Evolutionary conservation across 768 basidiomycete species (phyloP).

Genomic region (Lactifluus subvellereus): DNA sequence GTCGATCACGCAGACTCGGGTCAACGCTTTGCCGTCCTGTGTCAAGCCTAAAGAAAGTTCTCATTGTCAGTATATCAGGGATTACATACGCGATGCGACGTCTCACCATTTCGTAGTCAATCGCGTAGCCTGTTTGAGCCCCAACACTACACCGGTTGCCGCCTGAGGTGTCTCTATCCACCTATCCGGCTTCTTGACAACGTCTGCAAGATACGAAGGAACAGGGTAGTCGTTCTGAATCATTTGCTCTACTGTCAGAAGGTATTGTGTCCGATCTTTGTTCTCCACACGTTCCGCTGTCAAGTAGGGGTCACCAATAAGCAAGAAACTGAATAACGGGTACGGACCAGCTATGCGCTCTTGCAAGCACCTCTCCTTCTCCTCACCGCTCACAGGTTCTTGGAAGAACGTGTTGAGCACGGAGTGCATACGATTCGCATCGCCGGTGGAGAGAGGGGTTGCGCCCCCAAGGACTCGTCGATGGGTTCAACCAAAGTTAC

Average conservation of each 20-base stretch:
- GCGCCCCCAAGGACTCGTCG: no score
- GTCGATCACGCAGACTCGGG: conserved; percentile 71
- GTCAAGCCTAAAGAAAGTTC: conserved; percentile 64
- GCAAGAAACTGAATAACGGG: no score
- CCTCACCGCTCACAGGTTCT: no score
- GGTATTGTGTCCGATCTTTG: no score
- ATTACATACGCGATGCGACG: background rate
- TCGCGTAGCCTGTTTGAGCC: conserved; percentile 57
- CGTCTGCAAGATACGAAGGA: conserved; percentile 76
- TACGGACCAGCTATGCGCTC: no score
- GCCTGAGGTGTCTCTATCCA: conserved; percentile 66
- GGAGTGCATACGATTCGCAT: no score
- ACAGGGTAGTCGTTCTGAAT: conserved; percentile 90
- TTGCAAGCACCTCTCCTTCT: no score
- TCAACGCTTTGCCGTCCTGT: conserved; percentile 84
- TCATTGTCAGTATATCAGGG: background rate
- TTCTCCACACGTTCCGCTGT: no score
- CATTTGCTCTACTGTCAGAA: conserved; percentile 84
- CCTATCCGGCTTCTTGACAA: conserved; percentile 55
- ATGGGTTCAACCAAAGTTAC: no score
- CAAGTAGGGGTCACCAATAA: no score
- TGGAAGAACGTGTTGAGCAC: no score
- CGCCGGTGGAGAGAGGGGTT: no score
- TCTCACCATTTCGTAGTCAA: conserved; percentile 96
- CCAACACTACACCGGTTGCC: conserved; percentile 24